Evolutionary conservation across 495 filamentous ascomycete species (phyloP).

Genomic region (Neurospora terricola): DNA sequence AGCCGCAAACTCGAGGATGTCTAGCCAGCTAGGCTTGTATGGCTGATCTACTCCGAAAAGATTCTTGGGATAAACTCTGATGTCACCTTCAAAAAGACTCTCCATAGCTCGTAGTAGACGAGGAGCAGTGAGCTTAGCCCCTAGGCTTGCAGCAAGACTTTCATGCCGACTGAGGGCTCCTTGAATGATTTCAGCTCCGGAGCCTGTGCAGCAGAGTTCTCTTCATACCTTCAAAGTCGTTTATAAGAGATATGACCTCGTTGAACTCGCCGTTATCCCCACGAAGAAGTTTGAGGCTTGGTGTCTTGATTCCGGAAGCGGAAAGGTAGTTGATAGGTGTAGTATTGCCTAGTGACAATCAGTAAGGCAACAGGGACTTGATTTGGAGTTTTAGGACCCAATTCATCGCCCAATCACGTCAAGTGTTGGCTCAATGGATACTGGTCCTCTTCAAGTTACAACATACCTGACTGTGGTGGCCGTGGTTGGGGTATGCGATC

Average conservation of each 20-base stretch:
- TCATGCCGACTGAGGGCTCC: constrained; percentile 77
- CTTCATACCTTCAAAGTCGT: constrained; percentile 56
- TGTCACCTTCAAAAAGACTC: constrained; percentile 71
- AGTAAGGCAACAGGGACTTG: background rate
- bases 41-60: constrained; percentile 43
- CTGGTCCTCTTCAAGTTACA: background rate
- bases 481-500: constrained; percentile 36
- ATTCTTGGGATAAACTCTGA: constrained; percentile 45
- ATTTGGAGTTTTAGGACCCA: background rate
- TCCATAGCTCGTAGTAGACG: constrained; percentile 80
- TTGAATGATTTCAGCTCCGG: constrained; percentile 12
- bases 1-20: constrained; percentile 76
- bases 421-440: background rate
- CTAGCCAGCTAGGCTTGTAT: constrained; percentile 58
- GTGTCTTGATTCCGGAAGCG: constrained; percentile 17
- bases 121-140: constrained; percentile 71
- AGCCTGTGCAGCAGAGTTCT: background rate
- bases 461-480: constrained; percentile 34
- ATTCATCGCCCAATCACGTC: background rate
- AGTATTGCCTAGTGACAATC: constrained; percentile 29
- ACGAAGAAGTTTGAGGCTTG: constrained; percentile 36
- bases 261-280: constrained; percentile 34
- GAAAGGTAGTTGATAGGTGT: constrained; percentile 73
- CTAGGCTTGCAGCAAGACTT: constrained; percentile 74
- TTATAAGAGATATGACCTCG: constrained; percentile 52